phyloP scores from a whole-genome alignment of 2,329 filamentous ascomycete genomes.

The Fusarium phyllophilum region DNA sequence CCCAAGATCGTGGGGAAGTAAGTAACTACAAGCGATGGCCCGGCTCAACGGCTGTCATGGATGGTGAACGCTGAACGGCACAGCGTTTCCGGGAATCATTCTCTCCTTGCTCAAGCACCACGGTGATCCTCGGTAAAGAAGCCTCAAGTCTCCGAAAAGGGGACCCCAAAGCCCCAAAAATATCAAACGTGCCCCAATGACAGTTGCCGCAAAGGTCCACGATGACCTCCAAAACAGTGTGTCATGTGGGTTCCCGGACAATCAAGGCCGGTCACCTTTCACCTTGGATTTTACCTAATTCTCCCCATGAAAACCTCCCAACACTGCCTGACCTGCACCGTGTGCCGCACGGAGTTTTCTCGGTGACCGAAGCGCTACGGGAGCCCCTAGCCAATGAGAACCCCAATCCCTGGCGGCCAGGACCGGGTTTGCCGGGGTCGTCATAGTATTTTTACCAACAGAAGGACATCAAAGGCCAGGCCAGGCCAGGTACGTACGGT shows the following conservation, averaged over 20 bases:
- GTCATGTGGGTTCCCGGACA: slow-evolving; percentile 27
- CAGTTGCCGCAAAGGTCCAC: slow-evolving; percentile 21
- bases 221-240: slow-evolving; percentile 39
- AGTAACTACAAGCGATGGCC: slow-evolving; percentile 2
- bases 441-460: slow-evolving; percentile 44
- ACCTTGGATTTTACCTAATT: slow-evolving; percentile 8
- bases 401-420: slow-evolving; percentile 33
- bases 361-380: slow-evolving; percentile 32
- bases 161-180: slow-evolving; percentile 33
- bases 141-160: slow-evolving; percentile 31
- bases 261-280: slow-evolving; percentile 31
- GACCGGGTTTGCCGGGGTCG: slow-evolving; percentile 45
- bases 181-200: slow-evolving; percentile 31
- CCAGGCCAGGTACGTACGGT: slow-evolving; percentile 12
- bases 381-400: slow-evolving; percentile 33
- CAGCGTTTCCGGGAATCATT: slow-evolving; percentile 29
- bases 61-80: slow-evolving; percentile 12
- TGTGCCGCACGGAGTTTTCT: slow-evolving; percentile 36
- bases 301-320: slow-evolving; percentile 7
- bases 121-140: slow-evolving; percentile 38
- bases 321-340: slow-evolving; percentile 36
- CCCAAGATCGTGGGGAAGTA: slow-evolving; percentile 29
- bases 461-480: slow-evolving; percentile 43
- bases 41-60: slow-evolving; percentile 27
- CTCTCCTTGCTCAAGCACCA: slow-evolving; percentile 19